Base-by-base conservation (phyloP, 768 basidiomycete species). In the Mycena capillaripes region DNA sequence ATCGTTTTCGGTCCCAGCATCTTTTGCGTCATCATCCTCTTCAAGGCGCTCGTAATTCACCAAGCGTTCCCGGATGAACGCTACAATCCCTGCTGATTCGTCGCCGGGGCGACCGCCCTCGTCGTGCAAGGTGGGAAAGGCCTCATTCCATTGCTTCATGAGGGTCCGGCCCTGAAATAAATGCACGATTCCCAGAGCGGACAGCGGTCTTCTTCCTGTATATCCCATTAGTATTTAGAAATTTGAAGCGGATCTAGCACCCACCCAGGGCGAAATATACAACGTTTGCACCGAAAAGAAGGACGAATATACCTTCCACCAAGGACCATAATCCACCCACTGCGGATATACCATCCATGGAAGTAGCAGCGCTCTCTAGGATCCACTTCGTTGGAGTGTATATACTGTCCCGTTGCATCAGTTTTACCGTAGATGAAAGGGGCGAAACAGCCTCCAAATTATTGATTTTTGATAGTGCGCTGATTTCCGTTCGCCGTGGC, bases 31-130 rank as follows among this genome's bases (percentile, higher is more conserved):
- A n/a, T n/a, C n/a, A n/a, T n/a, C n/a, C n/a, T n/a, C n/a, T n/a
- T n/a, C n/a, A n/a, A 50, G 11, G 23, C 23, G 48, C 21, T 50
- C 48, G 48, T 25, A 11, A 25, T 50, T 23, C 23, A 50, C 48
- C n/a, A 50, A 23, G 3, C 34, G 56, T 14, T 58, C 56, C 56
- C 56, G 56, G 34, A 58, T 58, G 56, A 58, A 58, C n/a, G 56
- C 56, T 4, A 58, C 56, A 38, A 58, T 58, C 21, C 56, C 56
- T 4, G 56, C 56, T 19, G 56, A 36, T 23, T 17, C 34, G n/a
- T 19, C 16, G 34, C 56, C 56, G 17, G 56, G 56, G n/a, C 34
- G 34, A 36, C 56, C 56, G 14, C 56, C 56, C 32, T 58, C 56
- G 6, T 21, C 34, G 23, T 36, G 56, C 16, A 58, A 34, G 32